Percentiles rank a stretch among this genome's conserved stretches.
Conservation (phyloP, 352 stramenopile species). For the Globisporangium perplexum region DNA sequence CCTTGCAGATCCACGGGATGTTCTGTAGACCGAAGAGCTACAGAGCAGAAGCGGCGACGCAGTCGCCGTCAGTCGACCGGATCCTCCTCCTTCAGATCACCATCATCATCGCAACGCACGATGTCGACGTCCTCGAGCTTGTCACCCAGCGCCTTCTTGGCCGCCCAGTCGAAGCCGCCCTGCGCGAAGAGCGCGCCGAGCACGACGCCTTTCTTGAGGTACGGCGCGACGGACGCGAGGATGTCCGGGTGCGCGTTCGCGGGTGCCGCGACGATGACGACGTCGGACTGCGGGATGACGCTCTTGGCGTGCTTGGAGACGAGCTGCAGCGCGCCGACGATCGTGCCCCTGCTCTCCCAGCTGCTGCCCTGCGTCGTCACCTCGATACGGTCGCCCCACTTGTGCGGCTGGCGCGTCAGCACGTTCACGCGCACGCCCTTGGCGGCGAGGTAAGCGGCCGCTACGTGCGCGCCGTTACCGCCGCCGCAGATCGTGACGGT, state of each 20-base stretch:
- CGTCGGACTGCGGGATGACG: slow-evolving; percentile 83
- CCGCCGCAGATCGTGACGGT: slow-evolving; percentile 89
- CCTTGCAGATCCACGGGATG: slow-evolving; percentile 94
- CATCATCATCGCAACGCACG: slow-evolving; percentile 18
- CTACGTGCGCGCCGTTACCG: slow-evolving; percentile 89
- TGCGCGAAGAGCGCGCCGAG: slow-evolving; percentile 89
- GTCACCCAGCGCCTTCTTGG: slow-evolving; percentile 81
- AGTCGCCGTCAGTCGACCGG: slow-evolving; percentile 3
- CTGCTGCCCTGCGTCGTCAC: slow-evolving; percentile 80
- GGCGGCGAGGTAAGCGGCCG: slow-evolving; percentile 83
- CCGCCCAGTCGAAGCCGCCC: slow-evolving; percentile 91
- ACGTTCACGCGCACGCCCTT: slow-evolving; percentile 82
- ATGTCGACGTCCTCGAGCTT: slow-evolving; percentile 53
- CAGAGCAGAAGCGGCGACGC: background rate
- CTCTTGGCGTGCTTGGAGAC: slow-evolving; percentile 81
- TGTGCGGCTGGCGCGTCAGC: slow-evolving; percentile 75
- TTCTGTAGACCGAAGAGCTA: slow-evolving; percentile 91
- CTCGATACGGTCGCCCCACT: slow-evolving; percentile 75
- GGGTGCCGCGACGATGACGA: slow-evolving; percentile 88
- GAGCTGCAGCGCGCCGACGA: slow-evolving; percentile 61
- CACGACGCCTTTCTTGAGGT: slow-evolving; percentile 82
- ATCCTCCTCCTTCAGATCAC: slow-evolving; percentile 11
- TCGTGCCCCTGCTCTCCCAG: slow-evolving; percentile 75
- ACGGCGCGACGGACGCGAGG: slow-evolving; percentile 64
- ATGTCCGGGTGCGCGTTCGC: slow-evolving; percentile 86